Evolutionary conservation across 2,329 filamentous ascomycete genomes (phyloP).

Genomic region (Paracoccidioides lutzii): DNA sequence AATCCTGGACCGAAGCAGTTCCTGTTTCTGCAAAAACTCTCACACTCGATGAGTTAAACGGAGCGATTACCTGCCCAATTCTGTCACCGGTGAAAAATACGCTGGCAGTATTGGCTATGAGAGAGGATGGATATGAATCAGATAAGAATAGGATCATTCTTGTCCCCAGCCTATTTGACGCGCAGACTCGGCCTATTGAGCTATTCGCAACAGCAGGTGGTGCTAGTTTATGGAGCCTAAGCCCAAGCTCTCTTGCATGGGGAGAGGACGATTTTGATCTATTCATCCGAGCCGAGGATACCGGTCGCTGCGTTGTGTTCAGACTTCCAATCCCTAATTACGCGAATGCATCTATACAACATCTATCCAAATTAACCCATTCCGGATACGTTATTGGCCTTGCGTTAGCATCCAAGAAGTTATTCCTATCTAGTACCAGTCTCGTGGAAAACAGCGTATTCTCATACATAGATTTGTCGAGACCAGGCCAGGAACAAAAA

Average conservation of each 20-base stretch:
- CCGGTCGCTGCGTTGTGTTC: conserved; percentile 31
- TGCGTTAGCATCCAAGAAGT: conserved; percentile 22
- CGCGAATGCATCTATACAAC: conserved; percentile 17
- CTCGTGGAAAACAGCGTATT: conserved; percentile 32
- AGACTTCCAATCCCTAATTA: conserved; percentile 16
- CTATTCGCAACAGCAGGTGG: conserved; percentile 27
- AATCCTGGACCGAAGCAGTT: conserved; percentile 29
- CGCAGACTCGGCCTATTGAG: conserved; percentile 17
- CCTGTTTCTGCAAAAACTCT: conserved; percentile 20
- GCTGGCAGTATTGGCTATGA: conserved; percentile 33
- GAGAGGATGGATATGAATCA: conserved; percentile 34
- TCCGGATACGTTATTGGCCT: conserved; percentile 31
- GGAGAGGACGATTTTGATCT: conserved; percentile 30
- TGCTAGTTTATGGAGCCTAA: conserved; percentile 30
- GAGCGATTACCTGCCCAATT: conserved; percentile 34
- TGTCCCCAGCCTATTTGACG: conserved; percentile 29
- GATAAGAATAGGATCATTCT: conserved; percentile 32
- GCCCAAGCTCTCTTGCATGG: conserved; percentile 30
- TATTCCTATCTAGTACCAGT: conserved; percentile 32
- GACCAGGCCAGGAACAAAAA: conserved; percentile 12
- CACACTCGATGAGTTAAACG: conserved; percentile 19
- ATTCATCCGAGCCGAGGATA: conserved; percentile 30
- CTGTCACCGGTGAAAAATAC: conserved; percentile 32
- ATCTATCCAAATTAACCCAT: conserved; percentile 27
- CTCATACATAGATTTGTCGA: conserved; percentile 27